phyloP scores from a whole-genome alignment of 1,139 yeast genomes.

The Zhuliangozyma blackwelliae region DNA sequence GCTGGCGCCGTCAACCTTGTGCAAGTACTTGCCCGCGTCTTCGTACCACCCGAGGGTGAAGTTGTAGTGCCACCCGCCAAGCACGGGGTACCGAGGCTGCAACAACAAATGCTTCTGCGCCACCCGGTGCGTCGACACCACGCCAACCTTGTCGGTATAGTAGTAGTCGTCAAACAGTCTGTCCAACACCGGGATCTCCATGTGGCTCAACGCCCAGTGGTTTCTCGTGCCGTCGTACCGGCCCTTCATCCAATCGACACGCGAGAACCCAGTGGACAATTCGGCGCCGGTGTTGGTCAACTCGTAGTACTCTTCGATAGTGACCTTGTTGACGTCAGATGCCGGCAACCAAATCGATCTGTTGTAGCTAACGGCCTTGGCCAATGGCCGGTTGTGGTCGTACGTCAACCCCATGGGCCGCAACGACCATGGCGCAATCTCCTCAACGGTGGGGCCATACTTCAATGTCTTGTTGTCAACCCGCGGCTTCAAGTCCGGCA shows the following conservation, averaged over 20 bases:
- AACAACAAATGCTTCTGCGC: slow-evolving; percentile 50
- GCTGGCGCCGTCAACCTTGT: slow-evolving; percentile 27
- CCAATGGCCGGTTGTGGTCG: slow-evolving; percentile 64
- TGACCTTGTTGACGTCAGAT: slow-evolving; percentile 33
- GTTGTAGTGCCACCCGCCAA: slow-evolving; percentile 96
- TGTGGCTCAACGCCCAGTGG: slow-evolving; percentile 47
- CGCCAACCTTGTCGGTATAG: slow-evolving; percentile 86
- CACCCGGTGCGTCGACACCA: slow-evolving; percentile 77
- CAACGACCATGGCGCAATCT: slow-evolving; percentile 43
- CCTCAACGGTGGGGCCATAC: slow-evolving; percentile 52
- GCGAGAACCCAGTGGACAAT: slow-evolving; percentile 64
- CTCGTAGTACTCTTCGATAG: slow-evolving; percentile 82
- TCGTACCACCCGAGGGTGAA: slow-evolving; percentile 92
- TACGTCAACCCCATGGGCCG: slow-evolving; percentile 54
- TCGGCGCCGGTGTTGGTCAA: slow-evolving; percentile 72
- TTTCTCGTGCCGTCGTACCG: slow-evolving; percentile 39
- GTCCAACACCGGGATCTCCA: slow-evolving; percentile 50
- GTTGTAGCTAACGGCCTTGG: slow-evolving; percentile 54
- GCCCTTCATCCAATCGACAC: slow-evolving; percentile 69
- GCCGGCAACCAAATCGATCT: slow-evolving; percentile 74
- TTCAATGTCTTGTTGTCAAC: slow-evolving; percentile 39
- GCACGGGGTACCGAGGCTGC: slow-evolving; percentile 85
- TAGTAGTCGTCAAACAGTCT: slow-evolving; percentile 59
- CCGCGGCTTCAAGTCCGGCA: slow-evolving; percentile 26
- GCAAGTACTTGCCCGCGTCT: slow-evolving; percentile 51